Evolutionary conservation across 2,329 filamentous ascomycete species (phyloP), one percentile per base, ranked within the genome.

Genomic region (Fusarium sp.): DNA sequence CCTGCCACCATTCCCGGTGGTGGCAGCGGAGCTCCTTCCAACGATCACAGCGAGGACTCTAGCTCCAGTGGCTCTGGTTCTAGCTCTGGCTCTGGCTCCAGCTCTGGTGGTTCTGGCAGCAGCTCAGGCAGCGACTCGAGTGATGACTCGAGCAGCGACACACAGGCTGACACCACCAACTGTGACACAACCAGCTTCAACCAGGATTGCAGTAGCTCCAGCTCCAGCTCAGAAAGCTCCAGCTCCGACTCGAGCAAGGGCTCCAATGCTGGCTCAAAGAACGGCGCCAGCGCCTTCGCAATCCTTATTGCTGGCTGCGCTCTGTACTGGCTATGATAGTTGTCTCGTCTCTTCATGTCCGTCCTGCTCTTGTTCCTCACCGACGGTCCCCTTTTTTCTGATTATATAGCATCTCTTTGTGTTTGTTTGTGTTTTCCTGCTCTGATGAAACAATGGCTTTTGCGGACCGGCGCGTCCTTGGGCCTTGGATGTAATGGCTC

Each of bases 141-240:
- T 13, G 65, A 73, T 22, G 73, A 72, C 31, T 58, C 72, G 35
- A 63, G 69, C 56, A 75, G 75, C 39, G 61, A 68, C 27, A 41
- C 72, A 52, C 67, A 68, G 29, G 76, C 74, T 27, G 73, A 79
- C 59, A 80, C 78, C 16, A 67, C 76, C 20, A 77, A 79, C 67
- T 88, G 86, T 73, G 74, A 81, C 13, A 72, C 80, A 9, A 81
- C 73, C 35, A 81, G 81, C 57, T 88, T 88, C 76, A 81, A 82
- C 65, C 85, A 87, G 75, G 75, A 80, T 67, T 86, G 85, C 76
- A 76, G 77, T 70, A 69, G 59, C 57, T 72, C 72, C 45, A 72
- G 59, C 61, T 64, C 58, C 37, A 64, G 50, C 31, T 29, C 31
- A 16, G 80, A 68, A 24, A 78, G 78, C 56, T 86, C 85, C 57